Percentiles rank a stretch among this genome's conserved stretches.
Evolutionary conservation across 164 flowering plant genomes (phyloP).

Genomic region (Berberis thunbergii): DNA sequence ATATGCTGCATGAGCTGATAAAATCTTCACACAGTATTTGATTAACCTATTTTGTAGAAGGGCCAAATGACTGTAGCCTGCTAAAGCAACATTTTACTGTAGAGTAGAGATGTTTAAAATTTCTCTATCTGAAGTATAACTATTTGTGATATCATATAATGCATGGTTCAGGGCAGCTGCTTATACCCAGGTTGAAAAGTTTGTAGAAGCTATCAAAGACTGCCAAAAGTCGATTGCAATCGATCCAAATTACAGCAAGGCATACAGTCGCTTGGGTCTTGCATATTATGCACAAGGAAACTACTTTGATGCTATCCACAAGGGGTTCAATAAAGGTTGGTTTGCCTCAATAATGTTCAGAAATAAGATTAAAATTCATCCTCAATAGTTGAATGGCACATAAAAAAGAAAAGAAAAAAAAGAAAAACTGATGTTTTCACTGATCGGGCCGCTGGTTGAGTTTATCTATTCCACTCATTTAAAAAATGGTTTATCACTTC

Average conservation of each 20-base stretch:
- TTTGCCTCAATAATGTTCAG: too few species aligned
- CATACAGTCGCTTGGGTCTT: background rate
- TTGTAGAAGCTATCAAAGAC: background rate
- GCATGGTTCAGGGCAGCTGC: background rate
- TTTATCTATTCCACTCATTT: slow-evolving; percentile 11
- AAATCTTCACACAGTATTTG: too few species aligned
- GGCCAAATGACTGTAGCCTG: background rate
- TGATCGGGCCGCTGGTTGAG: background rate
- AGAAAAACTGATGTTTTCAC: too few species aligned
- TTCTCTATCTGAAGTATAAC: background rate
- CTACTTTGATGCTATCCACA: too few species aligned
- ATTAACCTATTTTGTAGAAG: background rate
- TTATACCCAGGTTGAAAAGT: background rate
- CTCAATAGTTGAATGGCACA: too few species aligned
- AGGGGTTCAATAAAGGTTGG: too few species aligned
- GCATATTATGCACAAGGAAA: too few species aligned
- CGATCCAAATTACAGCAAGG: background rate
- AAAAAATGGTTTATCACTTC: slow-evolving; percentile 11
- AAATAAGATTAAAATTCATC: too few species aligned
- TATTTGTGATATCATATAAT: background rate
- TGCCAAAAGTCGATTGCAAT: background rate
- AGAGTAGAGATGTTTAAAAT: background rate
- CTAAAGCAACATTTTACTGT: background rate
- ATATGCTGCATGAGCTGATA: too few species aligned
- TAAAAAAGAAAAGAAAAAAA: too few species aligned